phyloP scores from a whole-genome alignment of 306 rosid genomes.

The Dryas alaskensis region DNA sequence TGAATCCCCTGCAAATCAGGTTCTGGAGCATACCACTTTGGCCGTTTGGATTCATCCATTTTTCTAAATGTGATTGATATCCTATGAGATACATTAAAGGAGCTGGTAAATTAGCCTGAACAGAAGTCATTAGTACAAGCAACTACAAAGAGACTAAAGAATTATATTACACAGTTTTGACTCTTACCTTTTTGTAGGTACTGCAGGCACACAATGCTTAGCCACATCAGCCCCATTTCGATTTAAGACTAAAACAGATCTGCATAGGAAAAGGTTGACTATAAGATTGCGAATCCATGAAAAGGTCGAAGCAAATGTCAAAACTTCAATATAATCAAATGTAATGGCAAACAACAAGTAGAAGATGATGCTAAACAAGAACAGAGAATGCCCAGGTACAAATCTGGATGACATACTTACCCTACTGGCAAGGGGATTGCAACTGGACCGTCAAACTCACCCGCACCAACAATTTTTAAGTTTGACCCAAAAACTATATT shows the following conservation, averaged over 20 bases:
- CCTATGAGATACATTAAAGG: constrained; percentile 38
- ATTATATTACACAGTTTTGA: constrained; percentile 10
- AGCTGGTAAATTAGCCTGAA: constrained; percentile 10
- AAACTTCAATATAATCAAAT: constrained; percentile 14
- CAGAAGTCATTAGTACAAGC: constrained; percentile 2
- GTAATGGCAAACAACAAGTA: constrained; percentile 6
- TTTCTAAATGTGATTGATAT: constrained; percentile 95
- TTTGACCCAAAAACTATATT: constrained; percentile 76
- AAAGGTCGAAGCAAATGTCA: constrained; percentile 3
- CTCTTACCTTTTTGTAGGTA: constrained; percentile 65
- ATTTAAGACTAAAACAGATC: constrained; percentile 90
- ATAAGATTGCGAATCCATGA: constrained; percentile 30
- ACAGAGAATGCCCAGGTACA: constrained; percentile 10
- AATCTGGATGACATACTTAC: constrained; percentile 43
- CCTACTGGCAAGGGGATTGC: constrained; percentile 76
- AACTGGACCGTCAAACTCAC: constrained; percentile 66
- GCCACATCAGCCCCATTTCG: constrained; percentile 96
- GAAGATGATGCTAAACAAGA: constrained; percentile 5
- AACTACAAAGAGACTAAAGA: constrained; percentile 2
- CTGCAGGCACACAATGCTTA: constrained; percentile 95
- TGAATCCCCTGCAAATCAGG: constrained; percentile 79
- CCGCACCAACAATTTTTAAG: constrained; percentile 55
- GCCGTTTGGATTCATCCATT: constrained; percentile 72
- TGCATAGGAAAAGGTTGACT: constrained; percentile 32
- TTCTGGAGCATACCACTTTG: constrained; percentile 49